Conservation (phyloP, 2,329 filamentous ascomycete genomes). For the Colletotrichum paranaense region DNA sequence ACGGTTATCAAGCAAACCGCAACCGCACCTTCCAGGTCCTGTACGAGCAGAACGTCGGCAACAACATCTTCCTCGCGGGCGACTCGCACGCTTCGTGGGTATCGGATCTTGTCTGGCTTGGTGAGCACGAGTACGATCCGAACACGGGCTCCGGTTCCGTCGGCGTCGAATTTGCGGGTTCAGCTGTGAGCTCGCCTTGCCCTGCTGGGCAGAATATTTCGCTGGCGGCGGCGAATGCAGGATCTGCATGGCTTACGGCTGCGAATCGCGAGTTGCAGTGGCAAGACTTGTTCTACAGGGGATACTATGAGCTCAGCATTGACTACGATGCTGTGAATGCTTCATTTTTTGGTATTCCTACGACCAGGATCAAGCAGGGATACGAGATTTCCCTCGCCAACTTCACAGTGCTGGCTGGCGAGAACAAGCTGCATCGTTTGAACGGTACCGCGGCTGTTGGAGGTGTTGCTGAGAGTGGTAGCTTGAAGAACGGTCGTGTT, state of each 20-base stretch:
- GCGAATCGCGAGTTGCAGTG: slow-evolving; percentile 75
- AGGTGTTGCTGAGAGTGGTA: slow-evolving; percentile 63
- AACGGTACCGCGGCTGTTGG: slow-evolving; percentile 45
- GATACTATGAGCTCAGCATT: slow-evolving; percentile 76
- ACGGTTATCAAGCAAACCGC: slow-evolving; percentile 75
- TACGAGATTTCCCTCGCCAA: slow-evolving; percentile 76
- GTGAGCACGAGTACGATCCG: slow-evolving; percentile 62
- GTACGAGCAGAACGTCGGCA: slow-evolving; percentile 75
- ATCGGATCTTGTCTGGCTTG: slow-evolving; percentile 68
- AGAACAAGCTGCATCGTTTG: slow-evolving; percentile 64
- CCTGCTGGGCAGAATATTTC: slow-evolving; percentile 16
- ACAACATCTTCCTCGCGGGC: slow-evolving; percentile 79
- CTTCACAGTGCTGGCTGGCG: slow-evolving; percentile 74
- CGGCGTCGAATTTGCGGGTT: slow-evolving; percentile 74
- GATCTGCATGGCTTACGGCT: slow-evolving; percentile 6
- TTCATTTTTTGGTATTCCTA: slow-evolving; percentile 67
- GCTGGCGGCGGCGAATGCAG: neutral
- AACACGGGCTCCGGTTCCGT: slow-evolving; percentile 65
- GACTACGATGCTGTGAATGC: slow-evolving; percentile 68
- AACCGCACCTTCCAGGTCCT: slow-evolving; percentile 77
- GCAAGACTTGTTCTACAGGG: slow-evolving; percentile 79
- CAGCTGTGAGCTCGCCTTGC: slow-evolving; percentile 60
- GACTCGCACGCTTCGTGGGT: slow-evolving; percentile 78
- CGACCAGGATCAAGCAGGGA: slow-evolving; percentile 67
- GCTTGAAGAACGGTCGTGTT: slow-evolving; percentile 59